Conservation (phyloP, 768 basidiomycete species). For the Lactarius vividus region DNA sequence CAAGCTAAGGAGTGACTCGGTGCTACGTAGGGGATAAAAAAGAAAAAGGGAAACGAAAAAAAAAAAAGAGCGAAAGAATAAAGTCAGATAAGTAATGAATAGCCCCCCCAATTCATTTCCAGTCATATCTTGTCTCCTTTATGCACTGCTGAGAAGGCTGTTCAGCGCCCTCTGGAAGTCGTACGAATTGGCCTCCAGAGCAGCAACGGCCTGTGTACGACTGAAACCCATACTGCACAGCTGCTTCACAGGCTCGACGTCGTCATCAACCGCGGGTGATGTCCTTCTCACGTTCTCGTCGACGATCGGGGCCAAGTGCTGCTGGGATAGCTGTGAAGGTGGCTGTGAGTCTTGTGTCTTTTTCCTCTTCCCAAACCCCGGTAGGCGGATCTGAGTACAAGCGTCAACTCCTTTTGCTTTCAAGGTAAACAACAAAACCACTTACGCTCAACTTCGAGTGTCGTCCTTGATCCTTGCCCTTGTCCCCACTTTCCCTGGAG, state of each 20-base stretch:
- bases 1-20: slow-evolving; percentile 7
- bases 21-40: neutral
- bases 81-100: neutral
- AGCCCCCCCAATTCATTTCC: neutral
- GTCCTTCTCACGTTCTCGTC: slow-evolving; percentile 43
- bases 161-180: slow-evolving; percentile 79
- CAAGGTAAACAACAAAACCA: slow-evolving; percentile 26
- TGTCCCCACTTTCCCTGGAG: slow-evolving; percentile 48
- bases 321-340: slow-evolving; percentile 33
- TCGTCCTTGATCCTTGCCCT: slow-evolving; percentile 52
- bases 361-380: slow-evolving; percentile 70
- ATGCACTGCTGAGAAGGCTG: slow-evolving; percentile 55
- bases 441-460: slow-evolving; percentile 78
- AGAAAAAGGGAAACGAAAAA: neutral
- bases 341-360: slow-evolving; percentile 54
- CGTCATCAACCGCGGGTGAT: slow-evolving; percentile 63
- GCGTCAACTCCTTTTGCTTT: slow-evolving; percentile 10
- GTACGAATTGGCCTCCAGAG: slow-evolving; percentile 82
- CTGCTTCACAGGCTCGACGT: slow-evolving; percentile 74
- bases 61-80: slow-evolving; percentile 14
- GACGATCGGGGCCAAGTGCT: slow-evolving; percentile 38
- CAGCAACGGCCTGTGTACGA: slow-evolving; percentile 73
- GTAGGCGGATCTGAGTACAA: slow-evolving; percentile 61
- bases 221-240: slow-evolving; percentile 90
- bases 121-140: neutral